Percentiles rank a stretch among this genome's conserved stretches.
Conservation (phyloP, 2,329 filamentous ascomycete genomes). For the Pseudocercospora eumusae region DNA sequence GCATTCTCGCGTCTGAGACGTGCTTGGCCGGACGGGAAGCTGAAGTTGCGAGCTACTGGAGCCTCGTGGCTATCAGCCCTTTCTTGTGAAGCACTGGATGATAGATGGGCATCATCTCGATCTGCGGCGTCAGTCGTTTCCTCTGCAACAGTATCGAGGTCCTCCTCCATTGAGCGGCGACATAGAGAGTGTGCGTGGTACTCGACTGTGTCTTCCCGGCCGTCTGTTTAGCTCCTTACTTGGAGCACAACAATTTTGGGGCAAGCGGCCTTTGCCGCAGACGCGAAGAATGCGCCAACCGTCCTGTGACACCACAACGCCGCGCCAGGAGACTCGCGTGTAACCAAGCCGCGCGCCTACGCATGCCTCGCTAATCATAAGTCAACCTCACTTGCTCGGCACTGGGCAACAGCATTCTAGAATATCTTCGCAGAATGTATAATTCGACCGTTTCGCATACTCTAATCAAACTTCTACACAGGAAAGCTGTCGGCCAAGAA, state of each 20-base stretch:
- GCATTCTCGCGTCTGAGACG: not conserved
- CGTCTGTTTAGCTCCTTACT: not conserved
- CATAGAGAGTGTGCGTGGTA: not conserved
- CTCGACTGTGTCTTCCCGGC: not conserved
- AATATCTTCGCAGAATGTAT: not conserved
- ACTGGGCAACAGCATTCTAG: not conserved
- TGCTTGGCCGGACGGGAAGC: not conserved
- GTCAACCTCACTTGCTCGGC: not conserved
- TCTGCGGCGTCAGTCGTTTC: not conserved
- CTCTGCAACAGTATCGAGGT: not conserved
- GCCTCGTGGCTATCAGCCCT: not conserved
- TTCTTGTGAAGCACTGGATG: not conserved
- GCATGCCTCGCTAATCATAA: conserved; percentile 6
- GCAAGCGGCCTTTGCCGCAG: not conserved
- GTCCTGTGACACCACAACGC: not conserved
- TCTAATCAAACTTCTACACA: not conserved
- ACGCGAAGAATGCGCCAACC: not conserved
- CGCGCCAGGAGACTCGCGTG: conserved; percentile 1
- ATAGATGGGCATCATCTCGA: not conserved
- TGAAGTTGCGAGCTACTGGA: not conserved
- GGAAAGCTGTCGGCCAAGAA: not conserved
- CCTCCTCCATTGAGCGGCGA: not conserved
- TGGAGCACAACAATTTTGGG: not conserved
- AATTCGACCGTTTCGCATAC: not conserved
- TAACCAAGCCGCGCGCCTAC: not conserved